These are phyloP conservation scores for Globisporangium middletonii DNA, from an alignment of 352 stramenopile species.

Conservation along the genomic window DNA sequence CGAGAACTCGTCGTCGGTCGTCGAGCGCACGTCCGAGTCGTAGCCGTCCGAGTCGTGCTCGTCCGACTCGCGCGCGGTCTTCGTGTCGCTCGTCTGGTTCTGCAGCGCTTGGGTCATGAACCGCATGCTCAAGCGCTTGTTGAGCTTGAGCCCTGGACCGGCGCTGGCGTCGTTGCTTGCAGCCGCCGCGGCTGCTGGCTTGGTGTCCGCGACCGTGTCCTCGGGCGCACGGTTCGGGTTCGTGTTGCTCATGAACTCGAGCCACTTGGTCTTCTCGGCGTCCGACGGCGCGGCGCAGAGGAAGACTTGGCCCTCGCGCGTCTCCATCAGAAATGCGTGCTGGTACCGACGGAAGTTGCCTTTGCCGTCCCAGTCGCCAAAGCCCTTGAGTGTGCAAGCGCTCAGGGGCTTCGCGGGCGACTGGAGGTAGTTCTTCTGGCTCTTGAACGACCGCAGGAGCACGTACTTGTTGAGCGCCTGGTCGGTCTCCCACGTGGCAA, in stretches of 20 bases:
- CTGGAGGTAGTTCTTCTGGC: conserved; percentile 28
- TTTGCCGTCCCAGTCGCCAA: conserved; percentile 75
- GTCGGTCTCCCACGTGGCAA: conserved; percentile 63
- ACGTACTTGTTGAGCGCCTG: conserved; percentile 39
- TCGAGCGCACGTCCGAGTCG: conserved; percentile 1
- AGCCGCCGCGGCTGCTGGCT: background rate
- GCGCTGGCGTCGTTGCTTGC: background rate
- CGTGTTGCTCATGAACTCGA: conserved; percentile 42
- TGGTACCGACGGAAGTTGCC: conserved; percentile 71
- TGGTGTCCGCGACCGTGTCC: background rate
- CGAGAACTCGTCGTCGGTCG: background rate
- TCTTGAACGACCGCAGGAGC: conserved; percentile 76
- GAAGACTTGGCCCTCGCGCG: conserved; percentile 62
- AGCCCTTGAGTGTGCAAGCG: conserved; percentile 56
- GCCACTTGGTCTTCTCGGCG: conserved; percentile 55
- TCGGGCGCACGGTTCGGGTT: background rate
- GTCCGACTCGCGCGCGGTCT: background rate
- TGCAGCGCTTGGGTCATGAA: conserved; percentile 5
- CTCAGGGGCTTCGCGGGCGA: conserved; percentile 47
- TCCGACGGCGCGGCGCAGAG: conserved; percentile 53
- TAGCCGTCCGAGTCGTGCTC: background rate
- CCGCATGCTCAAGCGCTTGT: conserved; percentile 8
- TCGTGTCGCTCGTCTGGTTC: conserved; percentile 2
- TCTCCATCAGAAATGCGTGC: conserved; percentile 70
- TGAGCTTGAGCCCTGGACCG: background rate